Evolutionary conservation across 1,284 basidiomycete genomes (phyloP).

Genomic region (Peniophora sp.): DNA sequence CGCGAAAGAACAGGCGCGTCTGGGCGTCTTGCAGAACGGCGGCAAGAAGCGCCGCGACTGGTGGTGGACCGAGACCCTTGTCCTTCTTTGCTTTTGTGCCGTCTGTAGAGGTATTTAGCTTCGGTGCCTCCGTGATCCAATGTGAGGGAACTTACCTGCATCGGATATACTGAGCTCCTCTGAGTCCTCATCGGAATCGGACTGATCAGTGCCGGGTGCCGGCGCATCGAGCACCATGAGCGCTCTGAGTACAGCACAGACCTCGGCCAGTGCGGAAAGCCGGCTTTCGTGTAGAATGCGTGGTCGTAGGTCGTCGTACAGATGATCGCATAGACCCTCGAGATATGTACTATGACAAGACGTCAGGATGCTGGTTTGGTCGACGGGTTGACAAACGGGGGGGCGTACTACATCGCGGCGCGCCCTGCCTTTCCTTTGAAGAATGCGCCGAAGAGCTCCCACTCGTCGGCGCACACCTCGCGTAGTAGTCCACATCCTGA

Average conservation of each 20-base stretch:
- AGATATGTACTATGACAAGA: constrained; percentile 40
- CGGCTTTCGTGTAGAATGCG: constrained; percentile 87
- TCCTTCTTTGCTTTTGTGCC: constrained; percentile 29
- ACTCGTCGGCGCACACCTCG: constrained; percentile 84
- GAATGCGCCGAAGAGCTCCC: constrained; percentile 74
- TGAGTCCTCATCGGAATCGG: constrained; percentile 24
- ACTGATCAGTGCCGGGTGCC: constrained; percentile 18
- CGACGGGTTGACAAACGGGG: constrained; percentile 3
- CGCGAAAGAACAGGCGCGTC: constrained; percentile 89
- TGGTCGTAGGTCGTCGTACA: constrained; percentile 90
- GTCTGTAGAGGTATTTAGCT: too few relatives aligned
- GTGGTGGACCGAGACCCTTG: constrained; percentile 45
- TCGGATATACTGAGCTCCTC: constrained; percentile 11
- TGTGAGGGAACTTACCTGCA: too few relatives aligned
- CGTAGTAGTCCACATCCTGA: constrained; percentile 87
- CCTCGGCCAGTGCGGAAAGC: constrained; percentile 81
- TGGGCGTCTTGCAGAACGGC: constrained; percentile 93
- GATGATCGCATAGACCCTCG: constrained; percentile 83
- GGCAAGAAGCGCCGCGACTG: constrained; percentile 68
- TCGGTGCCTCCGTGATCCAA: too few relatives aligned
- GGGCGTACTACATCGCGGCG: constrained; percentile 49
- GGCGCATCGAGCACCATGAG: constrained; percentile 84
- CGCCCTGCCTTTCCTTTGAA: constrained; percentile 37
- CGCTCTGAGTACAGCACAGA: constrained; percentile 89
- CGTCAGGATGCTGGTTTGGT: constrained; percentile 39